A percentile compares a stretch with the other conserved stretches of the same genome.
These are phyloP conservation scores for Chlamydomonas sp. DNA, from an alignment of 139 green algal species.

Conservation along the genomic window DNA sequence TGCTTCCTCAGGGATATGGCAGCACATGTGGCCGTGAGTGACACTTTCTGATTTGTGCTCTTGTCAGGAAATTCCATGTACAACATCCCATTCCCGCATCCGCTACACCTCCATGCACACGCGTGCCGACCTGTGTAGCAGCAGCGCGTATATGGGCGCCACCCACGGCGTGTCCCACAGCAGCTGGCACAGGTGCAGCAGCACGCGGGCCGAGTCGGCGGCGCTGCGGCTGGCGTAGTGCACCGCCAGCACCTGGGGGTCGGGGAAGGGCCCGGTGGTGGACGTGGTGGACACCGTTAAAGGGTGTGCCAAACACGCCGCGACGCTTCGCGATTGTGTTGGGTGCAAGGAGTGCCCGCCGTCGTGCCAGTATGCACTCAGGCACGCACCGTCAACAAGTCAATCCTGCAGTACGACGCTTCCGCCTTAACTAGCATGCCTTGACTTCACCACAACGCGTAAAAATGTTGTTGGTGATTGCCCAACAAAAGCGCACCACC, in stretches of 20 bases:
- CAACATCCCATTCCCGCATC: too few relatives aligned
- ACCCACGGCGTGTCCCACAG: conserved; percentile 83
- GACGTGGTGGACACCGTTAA: too few relatives aligned
- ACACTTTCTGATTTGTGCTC: too few relatives aligned
- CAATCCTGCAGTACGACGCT: too few relatives aligned
- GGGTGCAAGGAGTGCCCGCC: background rate
- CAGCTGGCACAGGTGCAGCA: conserved; percentile 76
- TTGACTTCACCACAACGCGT: too few relatives aligned
- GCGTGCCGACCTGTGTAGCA: conserved; percentile 69
- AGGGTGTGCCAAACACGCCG: background rate
- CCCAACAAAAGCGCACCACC: too few relatives aligned
- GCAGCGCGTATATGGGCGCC: conserved; percentile 74
- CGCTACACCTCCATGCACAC: background rate
- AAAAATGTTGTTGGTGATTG: too few relatives aligned
- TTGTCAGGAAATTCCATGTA: too few relatives aligned
- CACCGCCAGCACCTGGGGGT: conserved; percentile 72
- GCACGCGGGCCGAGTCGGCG: conserved; percentile 55
- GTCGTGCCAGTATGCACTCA: background rate
- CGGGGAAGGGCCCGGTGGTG: conserved; percentile 48
- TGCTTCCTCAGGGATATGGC: too few relatives aligned
- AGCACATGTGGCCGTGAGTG: too few relatives aligned
- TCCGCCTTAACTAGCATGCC: too few relatives aligned
- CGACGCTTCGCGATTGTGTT: background rate
- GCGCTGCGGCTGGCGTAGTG: conserved; percentile 60
- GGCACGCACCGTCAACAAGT: background rate